Conservation (phyloP, 805 yeast species). For the Grigorovia transvaalensis region DNA sequence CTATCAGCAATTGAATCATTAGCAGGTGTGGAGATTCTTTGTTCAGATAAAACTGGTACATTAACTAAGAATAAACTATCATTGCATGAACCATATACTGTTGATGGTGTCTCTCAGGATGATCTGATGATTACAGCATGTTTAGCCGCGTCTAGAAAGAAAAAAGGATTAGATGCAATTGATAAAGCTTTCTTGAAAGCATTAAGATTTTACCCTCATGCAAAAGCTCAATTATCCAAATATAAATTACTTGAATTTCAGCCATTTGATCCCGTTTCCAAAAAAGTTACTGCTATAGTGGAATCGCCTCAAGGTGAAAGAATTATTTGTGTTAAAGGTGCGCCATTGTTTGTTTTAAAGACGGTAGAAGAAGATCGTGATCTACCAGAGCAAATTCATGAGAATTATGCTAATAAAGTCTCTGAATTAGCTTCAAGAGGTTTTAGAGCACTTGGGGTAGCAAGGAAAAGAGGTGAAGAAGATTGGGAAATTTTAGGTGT, state of each 20-base stretch:
- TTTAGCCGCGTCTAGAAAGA: slow-evolving; percentile 95
- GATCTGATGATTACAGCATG: slow-evolving; percentile 96
- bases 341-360: slow-evolving; percentile 92
- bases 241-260: slow-evolving; percentile 92
- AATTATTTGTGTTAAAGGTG: slow-evolving; percentile 95
- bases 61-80: slow-evolving; percentile 94
- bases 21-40: slow-evolving; percentile 95
- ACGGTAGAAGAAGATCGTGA: slow-evolving; percentile 97
- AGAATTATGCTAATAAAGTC: slow-evolving; percentile 92
- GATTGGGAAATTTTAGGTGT: slow-evolving; percentile 97
- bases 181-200: slow-evolving; percentile 95
- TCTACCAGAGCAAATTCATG: slow-evolving; percentile 85
- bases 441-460: slow-evolving; percentile 97
- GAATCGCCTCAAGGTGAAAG: slow-evolving; percentile 94
- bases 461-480: slow-evolving; percentile 96
- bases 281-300: slow-evolving; percentile 90
- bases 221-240: slow-evolving; percentile 84
- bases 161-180: slow-evolving; percentile 96
- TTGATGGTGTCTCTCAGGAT: slow-evolving; percentile 91
- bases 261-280: slow-evolving; percentile 96
- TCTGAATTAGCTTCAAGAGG: slow-evolving; percentile 98
- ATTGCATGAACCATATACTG: slow-evolving; percentile 94
- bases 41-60: slow-evolving; percentile 98
- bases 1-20: slow-evolving; percentile 93
- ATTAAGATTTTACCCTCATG: slow-evolving; percentile 78